Conservation (phyloP, 2,329 filamentous ascomycete genomes). For the Elsinoe fawcettii region DNA sequence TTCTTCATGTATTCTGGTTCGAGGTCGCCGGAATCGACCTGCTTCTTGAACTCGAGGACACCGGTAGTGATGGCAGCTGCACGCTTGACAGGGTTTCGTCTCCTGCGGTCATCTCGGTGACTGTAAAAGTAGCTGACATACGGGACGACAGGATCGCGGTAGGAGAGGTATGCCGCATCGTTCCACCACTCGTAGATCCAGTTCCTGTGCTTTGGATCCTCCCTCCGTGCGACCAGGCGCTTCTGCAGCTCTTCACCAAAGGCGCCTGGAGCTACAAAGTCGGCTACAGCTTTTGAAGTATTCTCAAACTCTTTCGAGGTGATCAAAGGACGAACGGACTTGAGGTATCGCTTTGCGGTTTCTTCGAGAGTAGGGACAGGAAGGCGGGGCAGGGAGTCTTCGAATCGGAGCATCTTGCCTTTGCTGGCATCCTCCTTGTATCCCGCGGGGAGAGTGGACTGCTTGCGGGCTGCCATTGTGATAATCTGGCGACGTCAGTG, state of each 20-base stretch:
- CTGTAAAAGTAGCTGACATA: conserved; percentile 99
- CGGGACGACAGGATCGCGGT: conserved; percentile 91
- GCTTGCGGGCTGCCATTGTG: conserved; percentile 33
- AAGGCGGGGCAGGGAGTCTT: conserved; percentile 73
- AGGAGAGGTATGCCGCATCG: conserved; percentile 80
- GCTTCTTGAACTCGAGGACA: conserved; percentile 85
- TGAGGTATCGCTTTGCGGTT: conserved; percentile 71
- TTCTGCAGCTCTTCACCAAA: conserved; percentile 79
- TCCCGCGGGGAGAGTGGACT: conserved; percentile 49
- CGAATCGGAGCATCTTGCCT: conserved; percentile 73
- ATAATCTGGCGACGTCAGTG: conserved; percentile 16
- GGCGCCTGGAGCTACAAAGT: conserved; percentile 82
- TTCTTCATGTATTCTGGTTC: conserved; percentile 99
- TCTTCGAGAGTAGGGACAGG: conserved; percentile 78
- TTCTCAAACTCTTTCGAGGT: conserved; percentile 59
- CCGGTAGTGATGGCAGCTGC: conserved; percentile 84
- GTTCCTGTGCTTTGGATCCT: conserved; percentile 76
- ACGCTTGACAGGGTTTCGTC: conserved; percentile 82
- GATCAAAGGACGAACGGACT: conserved; percentile 68
- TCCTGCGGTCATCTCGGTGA: conserved; percentile 82
- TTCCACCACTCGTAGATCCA: conserved; percentile 99
- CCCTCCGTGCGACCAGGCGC: conserved; percentile 69
- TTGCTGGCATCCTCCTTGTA: conserved; percentile 75
- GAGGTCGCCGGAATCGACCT: conserved; percentile 71
- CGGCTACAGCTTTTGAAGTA: conserved; percentile 75